Evolutionary conservation across 2,329 filamentous ascomycete species (phyloP), one percentile per base, ranked within the genome.

Genomic region (Neonectria coccinea): DNA sequence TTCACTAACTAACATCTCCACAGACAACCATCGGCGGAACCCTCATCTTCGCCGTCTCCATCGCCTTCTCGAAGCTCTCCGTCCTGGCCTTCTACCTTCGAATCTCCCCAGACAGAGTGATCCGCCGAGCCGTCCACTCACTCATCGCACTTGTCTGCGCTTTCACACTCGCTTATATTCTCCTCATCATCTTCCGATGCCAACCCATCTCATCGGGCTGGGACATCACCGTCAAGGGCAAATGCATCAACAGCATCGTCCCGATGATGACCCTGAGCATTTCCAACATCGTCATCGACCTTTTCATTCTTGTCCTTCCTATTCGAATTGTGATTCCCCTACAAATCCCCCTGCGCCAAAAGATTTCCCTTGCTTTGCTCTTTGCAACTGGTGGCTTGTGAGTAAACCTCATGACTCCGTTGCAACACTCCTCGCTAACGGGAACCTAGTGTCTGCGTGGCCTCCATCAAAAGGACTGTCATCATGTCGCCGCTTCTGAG

Each of bases 81-180:
- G 82, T 84, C 31, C 72, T 84, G 1, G 77, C 78, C 63, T 83
- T 83, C 61, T 84, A 84, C 53, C 76, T 84, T 12, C 77, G 83
- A 29, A 82, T 85, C 48, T 75, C 69, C 0, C 73, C 73, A 4
- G 65, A 71, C 11, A 60, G 62, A 29, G 18, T 62, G n/a, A 68
- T 74, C 27, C 72, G 69, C 41, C 62, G 68, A 22, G 63, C 66
- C 4, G 73, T 75, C 1, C 59, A 68, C 62, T 41, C 48, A 12
- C 61, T 62, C 16, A 80, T 83, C 27, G 65, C 66, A 12, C 68
- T 84, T 10, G 74, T 83, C 51, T 57, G 70, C n/a, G 55, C 79
- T 7, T 82, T 84, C 62, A 80, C 78, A 18, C 25, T 82, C n/a
- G 68, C 78, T 5, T 83, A 79, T 61, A 61, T 83, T 16, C 67